A percentile compares a stretch with the other conserved stretches of the same genome.
Evolutionary conservation across 2,329 filamentous ascomycete species (phyloP).

Genomic region (Hypomyces perniciosus): DNA sequence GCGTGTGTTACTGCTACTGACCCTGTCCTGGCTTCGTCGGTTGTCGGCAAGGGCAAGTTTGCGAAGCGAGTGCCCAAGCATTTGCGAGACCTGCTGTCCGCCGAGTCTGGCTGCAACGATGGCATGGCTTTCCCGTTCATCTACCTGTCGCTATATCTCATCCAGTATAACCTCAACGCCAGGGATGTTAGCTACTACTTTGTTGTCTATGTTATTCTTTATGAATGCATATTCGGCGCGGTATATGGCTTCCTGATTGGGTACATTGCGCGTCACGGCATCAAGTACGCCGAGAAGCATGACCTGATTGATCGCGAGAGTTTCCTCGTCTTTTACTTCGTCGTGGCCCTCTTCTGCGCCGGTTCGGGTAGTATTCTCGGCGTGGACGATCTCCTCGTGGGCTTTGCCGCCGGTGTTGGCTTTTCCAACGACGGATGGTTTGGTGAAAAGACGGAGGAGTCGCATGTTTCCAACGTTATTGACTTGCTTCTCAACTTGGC

Average conservation of each 20-base stretch:
- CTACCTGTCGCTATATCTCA: constrained; percentile 85
- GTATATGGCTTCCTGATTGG: constrained; percentile 82
- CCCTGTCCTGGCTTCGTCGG: constrained; percentile 91
- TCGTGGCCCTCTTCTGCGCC: constrained; percentile 89
- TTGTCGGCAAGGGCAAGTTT: constrained; percentile 98
- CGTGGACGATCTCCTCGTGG: constrained; percentile 87
- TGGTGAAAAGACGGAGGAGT: constrained; percentile 94
- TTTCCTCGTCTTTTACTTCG: constrained; percentile 98
- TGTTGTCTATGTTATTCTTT: constrained; percentile 83
- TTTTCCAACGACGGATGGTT: constrained; percentile 99
- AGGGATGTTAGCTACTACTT: constrained; percentile 72
- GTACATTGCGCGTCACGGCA: constrained; percentile 84
- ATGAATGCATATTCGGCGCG: constrained; percentile 92
- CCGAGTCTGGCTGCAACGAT: constrained; percentile 97
- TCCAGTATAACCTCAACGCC: constrained; percentile 68
- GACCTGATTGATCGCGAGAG: constrained; percentile 93
- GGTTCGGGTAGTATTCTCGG: constrained; percentile 88
- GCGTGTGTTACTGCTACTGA: constrained; percentile 97
- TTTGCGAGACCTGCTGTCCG: constrained; percentile 87
- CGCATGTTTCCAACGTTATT: constrained; percentile 98
- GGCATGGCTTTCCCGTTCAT: constrained; percentile 99
- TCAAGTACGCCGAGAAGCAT: constrained; percentile 77
- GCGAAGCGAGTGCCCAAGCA: constrained; percentile 96
- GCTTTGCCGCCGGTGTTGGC: constrained; percentile 92
- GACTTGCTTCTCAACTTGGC: constrained; percentile 93